Evolutionary conservation across 2,329 filamentous ascomycete genomes (phyloP), one percentile per base, ranked within the genome.

Genomic region (Pyrenophora seminiperda): DNA sequence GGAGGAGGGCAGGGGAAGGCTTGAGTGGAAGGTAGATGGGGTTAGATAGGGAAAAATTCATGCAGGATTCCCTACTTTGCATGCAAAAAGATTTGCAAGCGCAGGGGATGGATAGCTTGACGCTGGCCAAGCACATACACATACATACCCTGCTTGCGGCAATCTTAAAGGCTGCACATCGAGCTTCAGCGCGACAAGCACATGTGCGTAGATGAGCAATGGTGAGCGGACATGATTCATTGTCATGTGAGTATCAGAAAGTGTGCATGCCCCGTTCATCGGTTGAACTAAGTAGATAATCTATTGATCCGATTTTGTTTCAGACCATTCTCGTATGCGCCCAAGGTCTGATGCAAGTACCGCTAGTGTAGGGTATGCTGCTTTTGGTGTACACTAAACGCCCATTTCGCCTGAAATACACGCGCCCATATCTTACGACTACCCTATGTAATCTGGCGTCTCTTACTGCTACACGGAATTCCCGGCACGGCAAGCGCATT

Each of bases 311-410:
- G 11, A 36, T 15, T 32, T 14, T 27, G 14, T 14, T 17, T 5
- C 15, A 14, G 39, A 19, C 20, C 10, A 20, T 3, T 38, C 39
- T 39, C 24, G 9, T 20, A 13, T 15, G 7, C 13, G 29, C 22
- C 41, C 32, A 40, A 40, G 24, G 34, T 39, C 43, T 40, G 22
- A 33, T 29, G 30, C 15, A 22, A 43, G 32, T 43, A 29, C 36
- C 39, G 33, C 18, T 29, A 43, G 30, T 33, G 34, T 50, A 56
- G 62, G 62, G 54, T 63, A 63, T 63, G 58, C 29, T 53, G 51
- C 56, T 63, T 63, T 63, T 61, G 42, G 38, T 56, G 44, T 46
- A 45, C 32, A 39, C 43, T 41, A 40, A 34, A 53, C 57, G 47
- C 54, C 53, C 53, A 24, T 15, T 54, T 43, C 41, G 32, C 44